Evolutionary conservation across 805 yeast genomes (phyloP).

Genomic region (Suhomyces xylopsoci): DNA sequence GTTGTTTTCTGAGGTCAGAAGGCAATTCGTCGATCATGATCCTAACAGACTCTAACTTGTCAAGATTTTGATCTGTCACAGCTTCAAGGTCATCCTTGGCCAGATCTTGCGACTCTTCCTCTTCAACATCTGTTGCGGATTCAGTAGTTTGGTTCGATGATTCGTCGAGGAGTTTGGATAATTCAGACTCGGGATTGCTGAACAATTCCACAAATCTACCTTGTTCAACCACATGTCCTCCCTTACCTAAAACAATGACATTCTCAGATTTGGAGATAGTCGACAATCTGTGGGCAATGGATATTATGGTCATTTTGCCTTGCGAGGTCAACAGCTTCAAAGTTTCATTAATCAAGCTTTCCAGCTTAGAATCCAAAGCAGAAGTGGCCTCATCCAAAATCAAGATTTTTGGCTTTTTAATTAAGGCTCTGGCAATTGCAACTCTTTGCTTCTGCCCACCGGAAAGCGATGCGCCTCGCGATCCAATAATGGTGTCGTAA

Average conservation of each 20-base stretch:
- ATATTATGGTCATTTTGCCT: constrained; percentile 42
- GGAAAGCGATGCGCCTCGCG: constrained; percentile 56
- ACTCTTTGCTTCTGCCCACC: constrained; percentile 80
- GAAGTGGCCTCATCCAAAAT: constrained; percentile 71
- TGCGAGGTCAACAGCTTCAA: constrained; percentile 33
- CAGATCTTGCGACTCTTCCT: constrained; percentile 16
- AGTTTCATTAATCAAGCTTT: constrained; percentile 43
- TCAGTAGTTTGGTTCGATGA: constrained; percentile 17
- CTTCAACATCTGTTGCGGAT: not conserved
- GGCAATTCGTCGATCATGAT: constrained; percentile 38
- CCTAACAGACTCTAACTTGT: constrained; percentile 22
- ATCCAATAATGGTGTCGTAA: constrained; percentile 55
- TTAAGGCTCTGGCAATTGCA: constrained; percentile 72
- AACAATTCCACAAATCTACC: constrained; percentile 40
- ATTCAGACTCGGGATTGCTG: constrained; percentile 39
- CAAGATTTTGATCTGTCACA: constrained; percentile 21
- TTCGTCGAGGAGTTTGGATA: constrained; percentile 40
- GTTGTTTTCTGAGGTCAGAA: constrained; percentile 25
- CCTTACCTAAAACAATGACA: constrained; percentile 41
- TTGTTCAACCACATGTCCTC: constrained; percentile 40
- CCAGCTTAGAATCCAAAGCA: constrained; percentile 55
- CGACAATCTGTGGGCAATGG: constrained; percentile 44
- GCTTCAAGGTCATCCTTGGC: constrained; percentile 16
- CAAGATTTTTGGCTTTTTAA: constrained; percentile 61
- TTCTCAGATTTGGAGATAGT: constrained; percentile 45